Conservation (phyloP, 768 basidiomycete genomes). For the Boletus sp. region DNA sequence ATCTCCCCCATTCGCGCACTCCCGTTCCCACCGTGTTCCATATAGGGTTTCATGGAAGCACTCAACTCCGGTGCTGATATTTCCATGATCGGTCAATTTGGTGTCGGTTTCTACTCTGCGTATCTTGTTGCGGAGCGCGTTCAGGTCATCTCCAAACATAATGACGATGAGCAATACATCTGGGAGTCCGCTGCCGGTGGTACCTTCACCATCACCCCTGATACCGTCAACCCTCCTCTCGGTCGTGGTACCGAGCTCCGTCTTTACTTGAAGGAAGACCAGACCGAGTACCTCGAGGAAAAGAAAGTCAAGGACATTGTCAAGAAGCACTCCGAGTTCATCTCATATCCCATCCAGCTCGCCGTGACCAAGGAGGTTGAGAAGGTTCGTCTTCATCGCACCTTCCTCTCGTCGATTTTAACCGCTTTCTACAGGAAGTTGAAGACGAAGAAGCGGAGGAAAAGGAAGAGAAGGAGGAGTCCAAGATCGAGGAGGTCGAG, state of each 20-base stretch:
- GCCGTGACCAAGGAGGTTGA: conserved; percentile 99
- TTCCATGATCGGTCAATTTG: conserved; percentile 98
- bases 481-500: conserved; percentile 80
- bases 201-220: conserved; percentile 97
- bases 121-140: conserved; percentile 99
- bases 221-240: conserved; percentile 84
- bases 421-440: conserved; percentile 58
- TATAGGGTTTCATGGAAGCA: conserved; percentile 98
- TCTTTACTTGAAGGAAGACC: conserved; percentile 96
- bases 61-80: conserved; percentile 85
- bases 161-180: conserved; percentile 99
- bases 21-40: conserved; percentile 8
- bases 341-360: conserved; percentile 98
- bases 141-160: conserved; percentile 99
- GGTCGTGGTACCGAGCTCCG: conserved; percentile 93
- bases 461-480: conserved; percentile 46
- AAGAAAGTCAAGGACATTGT: conserved; percentile 99
- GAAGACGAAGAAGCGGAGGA: conserved; percentile 77
- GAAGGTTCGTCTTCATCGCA: conserved; percentile 59
- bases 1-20: background rate
- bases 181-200: conserved; percentile 99
- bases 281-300: conserved; percentile 98
- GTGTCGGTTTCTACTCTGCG: conserved; percentile 99
- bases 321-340: conserved; percentile 99
- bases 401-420: background rate